Conservation (phyloP, 345 rosid species). For the Ceriops tagal region DNA sequence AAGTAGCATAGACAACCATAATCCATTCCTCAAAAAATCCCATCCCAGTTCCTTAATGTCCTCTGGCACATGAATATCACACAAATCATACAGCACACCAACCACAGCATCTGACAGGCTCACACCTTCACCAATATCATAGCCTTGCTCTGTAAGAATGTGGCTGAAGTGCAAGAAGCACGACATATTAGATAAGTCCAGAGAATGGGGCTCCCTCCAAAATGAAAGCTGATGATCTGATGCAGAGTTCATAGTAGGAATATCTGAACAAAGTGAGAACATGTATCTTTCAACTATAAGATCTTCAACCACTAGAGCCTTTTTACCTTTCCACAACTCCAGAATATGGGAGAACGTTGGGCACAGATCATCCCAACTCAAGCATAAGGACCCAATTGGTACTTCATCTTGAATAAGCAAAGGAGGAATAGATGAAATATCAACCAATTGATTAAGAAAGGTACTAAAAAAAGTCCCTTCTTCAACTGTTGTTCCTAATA, state of each 20-base stretch:
- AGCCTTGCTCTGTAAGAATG: conserved; percentile 42
- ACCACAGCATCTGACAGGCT: conserved; percentile 43
- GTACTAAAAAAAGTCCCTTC: conserved; percentile 47
- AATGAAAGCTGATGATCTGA: conserved; percentile 37
- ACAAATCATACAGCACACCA: conserved; percentile 45
- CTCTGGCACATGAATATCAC: conserved; percentile 37
- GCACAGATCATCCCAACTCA: conserved; percentile 53
- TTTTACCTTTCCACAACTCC: conserved; percentile 78
- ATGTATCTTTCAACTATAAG: conserved; percentile 84
- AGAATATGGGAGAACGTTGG: conserved; percentile 55
- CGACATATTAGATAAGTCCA: conserved; percentile 45
- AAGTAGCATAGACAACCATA: conserved; percentile 71
- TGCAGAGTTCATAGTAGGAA: conserved; percentile 38
- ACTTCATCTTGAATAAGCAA: conserved; percentile 46
- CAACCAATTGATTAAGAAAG: conserved; percentile 68
- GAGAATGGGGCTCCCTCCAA: conserved; percentile 35
- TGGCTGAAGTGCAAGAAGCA: conserved; percentile 56
- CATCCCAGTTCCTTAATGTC: conserved; percentile 61
- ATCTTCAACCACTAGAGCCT: conserved; percentile 65
- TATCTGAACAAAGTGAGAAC: conserved; percentile 79
- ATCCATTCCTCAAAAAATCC: conserved; percentile 76
- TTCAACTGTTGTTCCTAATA: conserved; percentile 52
- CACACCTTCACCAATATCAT: conserved; percentile 38
- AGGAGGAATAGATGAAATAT: conserved; percentile 56
- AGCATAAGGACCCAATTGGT: conserved; percentile 40